phyloP scores from a whole-genome alignment of 2,329 filamentous ascomycete species.

The Cladosporium sp. region DNA sequence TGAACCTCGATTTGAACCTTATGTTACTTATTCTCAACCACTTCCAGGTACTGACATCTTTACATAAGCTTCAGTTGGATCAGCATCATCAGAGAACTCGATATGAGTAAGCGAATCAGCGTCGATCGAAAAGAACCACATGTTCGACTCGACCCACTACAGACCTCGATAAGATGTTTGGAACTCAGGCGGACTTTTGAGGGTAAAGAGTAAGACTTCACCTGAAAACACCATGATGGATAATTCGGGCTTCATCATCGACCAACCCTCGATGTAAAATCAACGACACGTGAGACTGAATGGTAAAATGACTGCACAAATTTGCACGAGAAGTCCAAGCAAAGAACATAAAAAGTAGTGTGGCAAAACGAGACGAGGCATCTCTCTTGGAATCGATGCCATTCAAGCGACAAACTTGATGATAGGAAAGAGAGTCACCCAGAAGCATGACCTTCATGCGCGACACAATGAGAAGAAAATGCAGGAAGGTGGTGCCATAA shows the following conservation, averaged over 20 bases:
- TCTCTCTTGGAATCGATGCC: too few species aligned
- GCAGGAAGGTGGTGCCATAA: constrained; percentile 13
- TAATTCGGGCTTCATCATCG: not conserved
- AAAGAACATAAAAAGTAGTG: not conserved
- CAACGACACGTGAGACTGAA: not conserved
- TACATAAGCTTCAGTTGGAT: not conserved
- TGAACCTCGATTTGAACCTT: not conserved
- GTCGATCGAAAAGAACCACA: not conserved
- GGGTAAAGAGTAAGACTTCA: not conserved
- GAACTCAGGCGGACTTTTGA: not conserved
- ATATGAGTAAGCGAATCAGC: not conserved
- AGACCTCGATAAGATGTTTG: not conserved
- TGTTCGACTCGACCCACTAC: not conserved
- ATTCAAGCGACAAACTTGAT: not conserved
- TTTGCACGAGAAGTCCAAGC: not conserved
- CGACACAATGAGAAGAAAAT: not conserved
- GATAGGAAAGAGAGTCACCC: not conserved
- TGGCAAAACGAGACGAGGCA: not conserved
- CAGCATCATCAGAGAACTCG: not conserved
- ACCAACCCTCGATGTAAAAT: not conserved
- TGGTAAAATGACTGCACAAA: not conserved
- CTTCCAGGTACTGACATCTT: not conserved
- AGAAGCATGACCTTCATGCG: not conserved
- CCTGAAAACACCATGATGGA: not conserved
- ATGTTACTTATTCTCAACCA: not conserved